phyloP scores from a whole-genome alignment of 345 rosid genomes.

The Eucalyptus erythrocorys region DNA sequence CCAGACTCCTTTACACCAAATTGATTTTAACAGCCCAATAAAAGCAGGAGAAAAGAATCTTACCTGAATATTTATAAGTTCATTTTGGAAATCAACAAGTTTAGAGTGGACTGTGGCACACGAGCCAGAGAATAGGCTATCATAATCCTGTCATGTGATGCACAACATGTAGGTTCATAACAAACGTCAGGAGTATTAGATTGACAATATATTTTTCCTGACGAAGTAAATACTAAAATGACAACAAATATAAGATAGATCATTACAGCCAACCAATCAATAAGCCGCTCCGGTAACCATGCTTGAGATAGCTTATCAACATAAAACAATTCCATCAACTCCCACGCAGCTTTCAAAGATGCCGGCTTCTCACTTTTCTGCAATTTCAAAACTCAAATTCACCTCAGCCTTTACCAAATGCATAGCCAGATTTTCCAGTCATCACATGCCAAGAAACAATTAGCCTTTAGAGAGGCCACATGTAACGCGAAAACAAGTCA shows the following conservation, averaged over 20 bases:
- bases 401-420: neutral
- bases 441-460: neutral
- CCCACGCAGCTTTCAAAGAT: slow-evolving; percentile 91
- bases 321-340: slow-evolving; percentile 83
- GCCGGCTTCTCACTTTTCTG: slow-evolving; percentile 51
- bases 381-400: neutral
- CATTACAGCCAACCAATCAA: slow-evolving; percentile 95
- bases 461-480: neutral
- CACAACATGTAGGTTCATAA: neutral
- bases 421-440: neutral
- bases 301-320: slow-evolving; percentile 61
- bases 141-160: slow-evolving; percentile 55
- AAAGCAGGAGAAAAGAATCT: neutral
- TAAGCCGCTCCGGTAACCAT: slow-evolving; percentile 77
- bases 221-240: neutral
- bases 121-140: slow-evolving; percentile 49
- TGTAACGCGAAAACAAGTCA: neutral
- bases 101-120: slow-evolving; percentile 56
- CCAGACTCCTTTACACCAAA: neutral
- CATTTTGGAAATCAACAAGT: slow-evolving; percentile 64
- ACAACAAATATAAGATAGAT: slow-evolving; percentile 1
- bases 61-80: slow-evolving; percentile 69
- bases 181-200: neutral
- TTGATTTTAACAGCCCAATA: neutral
- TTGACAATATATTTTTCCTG: neutral